Base-by-base conservation (phyloP, 352 stramenopile genomes). In the Aphanomyces invadans region DNA sequence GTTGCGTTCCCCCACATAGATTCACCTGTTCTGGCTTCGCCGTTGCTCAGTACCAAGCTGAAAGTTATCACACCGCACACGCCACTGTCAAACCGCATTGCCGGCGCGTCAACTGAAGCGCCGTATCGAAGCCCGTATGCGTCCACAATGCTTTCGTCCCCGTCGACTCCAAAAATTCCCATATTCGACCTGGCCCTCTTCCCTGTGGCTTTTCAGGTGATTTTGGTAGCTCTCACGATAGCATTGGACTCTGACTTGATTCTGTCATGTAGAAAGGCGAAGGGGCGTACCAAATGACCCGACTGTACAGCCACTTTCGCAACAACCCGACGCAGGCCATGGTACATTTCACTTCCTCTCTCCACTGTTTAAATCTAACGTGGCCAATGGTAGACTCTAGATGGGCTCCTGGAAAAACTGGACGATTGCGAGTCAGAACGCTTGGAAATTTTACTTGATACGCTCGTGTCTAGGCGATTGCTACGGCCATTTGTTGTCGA, bases 41-140 rank as follows among this genome's bases (percentile, higher is more conserved):
- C 86, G 1, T 71, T 94, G 54, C 70, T 94, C 32, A 79, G 78
- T 9, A 94, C 86, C 1, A 78, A 88, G 65, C 74, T 94, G 10
- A 90, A 89, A 65, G 86, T 78, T 4, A 89, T 94, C 81, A 92
- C 81, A 4, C 83, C 83, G 19, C 81, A 89, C 56, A 94, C 86
- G 4, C 86, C 86, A 59, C 68, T 94, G 15, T 94, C 85, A 10
- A 94, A 94, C 65, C 81, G 85, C 1, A 73, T 94, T 2, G 85
- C 90, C 1, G 85, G 83, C n/a, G 85, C 83, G 4, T 88, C 76
- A 31, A 63, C 89, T 17, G 78, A 92, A 52, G 74, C 80, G 3
- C 77, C 71, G 39, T 71, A 91, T 32, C 79, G 78, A 28, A 75
- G 86, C 33, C 88, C 89, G 65, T 81, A 91, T 56, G 81, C 88